Base-by-base conservation (phyloP, 495 filamentous ascomycete genomes). In the Neurospora cerealis region DNA sequence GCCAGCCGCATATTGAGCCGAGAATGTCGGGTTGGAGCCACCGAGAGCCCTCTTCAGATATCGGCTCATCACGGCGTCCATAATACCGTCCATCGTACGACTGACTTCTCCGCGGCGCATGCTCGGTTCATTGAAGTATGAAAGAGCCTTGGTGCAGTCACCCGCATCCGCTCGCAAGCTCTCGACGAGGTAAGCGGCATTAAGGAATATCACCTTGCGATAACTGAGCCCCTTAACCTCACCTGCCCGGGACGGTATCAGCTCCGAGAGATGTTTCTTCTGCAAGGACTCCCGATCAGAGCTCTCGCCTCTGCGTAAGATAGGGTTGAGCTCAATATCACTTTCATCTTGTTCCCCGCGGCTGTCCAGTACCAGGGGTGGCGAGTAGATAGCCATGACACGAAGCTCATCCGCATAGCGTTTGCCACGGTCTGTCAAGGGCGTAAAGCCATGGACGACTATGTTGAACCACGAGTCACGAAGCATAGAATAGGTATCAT, bases 391-490 rank as follows among this genome's bases (percentile, higher is more conserved):
- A 5, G 96, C 96, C 81, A 99, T 90, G 66, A 91, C 84, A 39
- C 91, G 87, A 28, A 99, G 84, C 75, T 97, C 93, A 60, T 90
- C 89, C 28, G 87, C 77, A 77, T 93, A 88, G 76, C 87, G 87
- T 74, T 89, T 90, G 41, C 89, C 91, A 73, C 91, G 86, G 28
- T 86, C 85, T 0, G 93, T 93, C 21, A 85, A 87, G 19, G 90
- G 85, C n/a, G 87, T 89, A 79, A 98, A 97, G 40, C 94, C 95
- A 80, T 98, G 95, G 9, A 98, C 91, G 38, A 93, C 92, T 70
- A 98, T 92, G 79, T 99, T 99, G 81, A 97, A 97, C 96, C 96
- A 99, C 17, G 93, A 93, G 85, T 98, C 93, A 42, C 95, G 91
- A 75, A 96, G 89, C 69, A 97, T 83, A 24, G 89, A 86, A 70